Base-by-base conservation (phyloP, 352 stramenopile species). In the Phytophthora pisi region DNA sequence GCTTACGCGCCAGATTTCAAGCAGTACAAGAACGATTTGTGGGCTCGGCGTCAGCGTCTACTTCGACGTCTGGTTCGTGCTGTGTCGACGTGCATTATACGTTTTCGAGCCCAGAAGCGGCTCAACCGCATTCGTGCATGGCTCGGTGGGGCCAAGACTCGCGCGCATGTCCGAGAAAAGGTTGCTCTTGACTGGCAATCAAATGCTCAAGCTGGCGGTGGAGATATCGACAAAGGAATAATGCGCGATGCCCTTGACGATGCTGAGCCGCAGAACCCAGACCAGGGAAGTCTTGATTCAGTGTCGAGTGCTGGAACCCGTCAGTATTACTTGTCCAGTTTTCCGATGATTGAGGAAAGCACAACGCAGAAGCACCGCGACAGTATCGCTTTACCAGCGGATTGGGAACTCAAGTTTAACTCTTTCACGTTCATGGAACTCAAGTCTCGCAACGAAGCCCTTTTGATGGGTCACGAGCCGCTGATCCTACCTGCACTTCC, bases 1-100 rank as follows among this genome's bases (percentile, higher is more conserved):
- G 51, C 51, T 6, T 72, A 82, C 57, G 43, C 38, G 6, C 81
- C 83, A 0, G 85, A 96, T 50, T 98, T 93, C 56, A 96, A 97
- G 58, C 61, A 64, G 26, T 92, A 96, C 75, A 91, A 92, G 72
- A 97, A 96, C 61, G 89, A 97, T 63, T 51, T 97, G 62, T 97
- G 90, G 92, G 56, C 63, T 1, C 74, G 86, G 10, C 86, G 88
- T 34, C 82, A 89, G 36, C 87, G 84, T 36, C 62, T 91, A 31
- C 66, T 88, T 5, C 83, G 90, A 68, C 75, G 85, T n/a, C 65
- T 96, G 18, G 58, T 92, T 16, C 77, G 87, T 16, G 79, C 83
- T 4, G 79, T 97, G 6, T 94, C 91, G 5, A 88, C 72, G 5
- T 88, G 82, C 38, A 81, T 98, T 43, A n/a, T 95, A 3, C 77